Conservation (phyloP, 2,329 filamentous ascomycete species). For the Emergomyces orientalis region DNA sequence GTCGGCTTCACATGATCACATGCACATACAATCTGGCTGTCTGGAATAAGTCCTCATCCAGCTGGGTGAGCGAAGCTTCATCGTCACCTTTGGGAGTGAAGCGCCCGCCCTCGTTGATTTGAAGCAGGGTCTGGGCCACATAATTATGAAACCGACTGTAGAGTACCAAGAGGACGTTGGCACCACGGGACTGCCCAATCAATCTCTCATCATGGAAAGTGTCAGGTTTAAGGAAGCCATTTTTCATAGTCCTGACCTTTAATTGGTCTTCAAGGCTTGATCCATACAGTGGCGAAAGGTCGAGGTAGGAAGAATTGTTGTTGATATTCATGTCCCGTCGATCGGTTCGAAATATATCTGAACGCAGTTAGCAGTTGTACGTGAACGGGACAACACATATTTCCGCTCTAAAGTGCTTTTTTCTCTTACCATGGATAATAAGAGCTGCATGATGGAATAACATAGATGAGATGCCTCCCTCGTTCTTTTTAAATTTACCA, state of each 20-base stretch:
- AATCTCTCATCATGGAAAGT: slow-evolving; percentile 26
- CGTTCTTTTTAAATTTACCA: slow-evolving; percentile 25
- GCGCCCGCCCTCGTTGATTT: slow-evolving; percentile 36
- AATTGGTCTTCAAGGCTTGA: slow-evolving; percentile 25
- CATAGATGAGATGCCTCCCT: slow-evolving; percentile 38
- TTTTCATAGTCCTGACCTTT: slow-evolving; percentile 26
- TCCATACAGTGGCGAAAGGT: slow-evolving; percentile 39
- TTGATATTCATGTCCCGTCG: slow-evolving; percentile 23
- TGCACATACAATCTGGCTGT: slow-evolving; percentile 24
- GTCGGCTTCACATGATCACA: neutral
- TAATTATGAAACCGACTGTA: slow-evolving; percentile 34
- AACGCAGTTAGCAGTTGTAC: neutral
- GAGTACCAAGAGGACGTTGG: slow-evolving; percentile 25
- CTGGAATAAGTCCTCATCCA: slow-evolving; percentile 27
- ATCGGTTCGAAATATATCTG: slow-evolving; percentile 36
- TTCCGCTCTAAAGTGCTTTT: neutral
- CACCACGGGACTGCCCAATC: slow-evolving; percentile 25
- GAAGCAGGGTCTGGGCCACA: slow-evolving; percentile 25
- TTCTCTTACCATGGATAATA: slow-evolving; percentile 38
- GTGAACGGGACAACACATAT: neutral
- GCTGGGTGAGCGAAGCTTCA: slow-evolving; percentile 27
- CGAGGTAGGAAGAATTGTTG: slow-evolving; percentile 39
- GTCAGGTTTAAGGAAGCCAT: slow-evolving; percentile 32
- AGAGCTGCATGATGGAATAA: slow-evolving; percentile 44
- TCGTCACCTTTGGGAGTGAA: slow-evolving; percentile 20